Evolutionary conservation across 2,329 filamentous ascomycete species (phyloP).

Genomic region (Monilinia aucupariae): DNA sequence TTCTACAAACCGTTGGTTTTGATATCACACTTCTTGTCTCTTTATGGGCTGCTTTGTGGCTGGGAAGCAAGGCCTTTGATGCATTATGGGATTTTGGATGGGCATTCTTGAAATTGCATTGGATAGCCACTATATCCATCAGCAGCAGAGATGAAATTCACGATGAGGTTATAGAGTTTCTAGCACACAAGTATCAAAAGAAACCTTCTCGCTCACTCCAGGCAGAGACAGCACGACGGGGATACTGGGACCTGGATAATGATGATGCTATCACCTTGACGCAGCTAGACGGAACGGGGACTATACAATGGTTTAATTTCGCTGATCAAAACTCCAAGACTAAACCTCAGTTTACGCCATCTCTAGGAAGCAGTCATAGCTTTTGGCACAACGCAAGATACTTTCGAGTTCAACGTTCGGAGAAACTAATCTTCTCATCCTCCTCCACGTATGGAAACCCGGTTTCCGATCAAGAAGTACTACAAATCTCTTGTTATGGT

Average conservation of each 20-base stretch:
- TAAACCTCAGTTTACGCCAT: conserved; percentile 49
- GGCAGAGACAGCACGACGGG: conserved; percentile 50
- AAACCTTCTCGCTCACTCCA: conserved; percentile 48
- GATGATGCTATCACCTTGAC: conserved; percentile 44
- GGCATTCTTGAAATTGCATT: conserved; percentile 39
- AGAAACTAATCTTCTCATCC: conserved; percentile 26
- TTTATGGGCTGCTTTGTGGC: conserved; percentile 36
- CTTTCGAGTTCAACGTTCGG: conserved; percentile 40
- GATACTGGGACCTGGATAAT: conserved; percentile 46
- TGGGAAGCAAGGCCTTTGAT: conserved; percentile 38
- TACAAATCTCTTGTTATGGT: conserved; percentile 52
- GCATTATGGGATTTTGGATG: conserved; percentile 38
- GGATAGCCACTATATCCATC: conserved; percentile 50
- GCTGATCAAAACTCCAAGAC: conserved; percentile 51
- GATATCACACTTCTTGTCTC: conserved; percentile 34
- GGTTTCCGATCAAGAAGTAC: conserved; percentile 48
- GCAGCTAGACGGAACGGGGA: conserved; percentile 38
- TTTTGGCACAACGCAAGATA: conserved; percentile 52
- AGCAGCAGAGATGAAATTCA: conserved; percentile 54
- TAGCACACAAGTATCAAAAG: conserved; percentile 48
- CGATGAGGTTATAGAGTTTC: conserved; percentile 52
- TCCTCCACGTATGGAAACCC: conserved; percentile 28
- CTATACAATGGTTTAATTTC: conserved; percentile 50
- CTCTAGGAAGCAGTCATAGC: conserved; percentile 44
- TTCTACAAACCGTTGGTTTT: conserved; percentile 30